These are phyloP conservation scores for Hibiscus tridactylites DNA, from an alignment of 345 rosid genomes.

Conservation along the genomic window DNA sequence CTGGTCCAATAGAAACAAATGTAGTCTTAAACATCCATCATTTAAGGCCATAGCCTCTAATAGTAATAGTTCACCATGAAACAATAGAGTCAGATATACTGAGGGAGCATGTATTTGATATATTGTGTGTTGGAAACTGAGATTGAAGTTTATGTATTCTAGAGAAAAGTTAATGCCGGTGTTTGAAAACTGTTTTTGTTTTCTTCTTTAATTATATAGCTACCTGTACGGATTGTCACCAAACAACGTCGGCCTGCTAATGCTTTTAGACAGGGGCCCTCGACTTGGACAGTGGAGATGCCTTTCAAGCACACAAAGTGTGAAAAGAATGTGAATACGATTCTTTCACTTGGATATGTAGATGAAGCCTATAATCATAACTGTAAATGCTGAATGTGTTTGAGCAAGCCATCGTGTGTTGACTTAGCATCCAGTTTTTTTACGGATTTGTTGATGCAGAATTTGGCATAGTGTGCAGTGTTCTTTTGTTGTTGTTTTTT, in stretches of 20 bases:
- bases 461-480: slow-evolving; percentile 28
- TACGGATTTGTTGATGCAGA: slow-evolving; percentile 12
- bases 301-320: slow-evolving; percentile 62
- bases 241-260: slow-evolving; percentile 59
- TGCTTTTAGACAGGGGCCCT: slow-evolving; percentile 73
- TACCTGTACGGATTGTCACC: slow-evolving; percentile 56
- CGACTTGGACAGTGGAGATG: slow-evolving; percentile 67
- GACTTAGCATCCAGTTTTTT: slow-evolving; percentile 8
- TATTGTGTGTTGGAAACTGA: background rate
- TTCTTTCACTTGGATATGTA: slow-evolving; percentile 5
- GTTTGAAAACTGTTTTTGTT: slow-evolving; percentile 4
- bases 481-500: slow-evolving; percentile 11
- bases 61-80: background rate
- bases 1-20: background rate
- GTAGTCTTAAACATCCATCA: background rate
- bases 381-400: slow-evolving; percentile 20
- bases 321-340: slow-evolving; percentile 18
- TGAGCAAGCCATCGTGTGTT: slow-evolving; percentile 5
- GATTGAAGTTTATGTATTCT: background rate
- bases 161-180: background rate
- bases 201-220: slow-evolving; percentile 29
- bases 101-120: background rate
- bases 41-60: background rate
- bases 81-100: background rate
- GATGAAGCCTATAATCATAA: slow-evolving; percentile 12